Evolutionary conservation across 2,329 filamentous ascomycete genomes (phyloP), one percentile per base, ranked within the genome.

Genomic region (Annulohypoxylon truncatum): DNA sequence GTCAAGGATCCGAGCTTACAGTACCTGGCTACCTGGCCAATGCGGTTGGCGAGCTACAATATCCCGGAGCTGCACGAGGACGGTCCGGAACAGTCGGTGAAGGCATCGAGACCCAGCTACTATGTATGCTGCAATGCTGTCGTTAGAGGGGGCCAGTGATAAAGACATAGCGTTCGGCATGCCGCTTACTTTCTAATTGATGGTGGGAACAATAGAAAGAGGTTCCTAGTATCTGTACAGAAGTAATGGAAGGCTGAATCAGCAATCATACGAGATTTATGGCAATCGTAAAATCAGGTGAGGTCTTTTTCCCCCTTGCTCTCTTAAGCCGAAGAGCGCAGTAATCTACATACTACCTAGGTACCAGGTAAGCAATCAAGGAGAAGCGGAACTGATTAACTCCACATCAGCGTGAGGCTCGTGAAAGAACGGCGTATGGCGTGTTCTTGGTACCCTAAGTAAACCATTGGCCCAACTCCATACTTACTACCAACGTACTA

Each of bases 81-180:
- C 35, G 61, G 67, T 57, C 57, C 53, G 51, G 67, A 67, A 69
- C 61, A 64, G 57, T 64, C 67, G 67, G 67, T 67, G 60, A 67
- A 51, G 28, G 38, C 44, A 35, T 59, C 46, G 31, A 59, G 58
- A 61, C 58, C 38, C 28, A 35, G 12, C 57, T 33, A n/a, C n/a
- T n/a, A n/a, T n/a, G n/a, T n/a, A 38, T 53, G 47, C 24, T 51
- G 33, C 35, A 46, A 58, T 46, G 35, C 35, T 15, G 38, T 35
- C 15, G 26, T 29, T 48, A 35, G n/a, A 31, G 29, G 15, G 29
- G 28, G 29, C 46, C 31, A 63, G 58, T 61, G 15, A 15, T 35
- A 15, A 50, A 48, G 22, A 33, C 15, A 7, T 28, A 8, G 18
- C 28, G 35, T 33, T 61, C 42, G 57, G 54, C 46, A 38, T 20